A percentile compares a stretch with the other conserved stretches of the same genome.
phyloP scores from a whole-genome alignment of 208 protist species.

The Leishmania turanica region DNA sequence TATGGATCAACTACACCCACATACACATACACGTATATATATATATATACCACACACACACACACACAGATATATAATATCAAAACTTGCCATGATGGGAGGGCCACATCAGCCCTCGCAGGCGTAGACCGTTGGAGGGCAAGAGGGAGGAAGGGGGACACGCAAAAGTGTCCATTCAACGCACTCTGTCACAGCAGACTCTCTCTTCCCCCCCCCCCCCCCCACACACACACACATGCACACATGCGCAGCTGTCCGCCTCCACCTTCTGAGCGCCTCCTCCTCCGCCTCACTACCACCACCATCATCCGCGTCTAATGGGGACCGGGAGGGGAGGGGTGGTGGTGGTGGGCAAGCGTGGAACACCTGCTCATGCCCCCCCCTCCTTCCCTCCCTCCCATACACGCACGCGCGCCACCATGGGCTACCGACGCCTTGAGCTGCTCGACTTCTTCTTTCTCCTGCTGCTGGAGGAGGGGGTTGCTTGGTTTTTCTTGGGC shows the following conservation, averaged over 20 bases:
- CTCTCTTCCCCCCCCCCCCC: background rate
- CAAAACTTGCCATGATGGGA: background rate
- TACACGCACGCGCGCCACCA: background rate
- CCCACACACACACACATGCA: too few species aligned
- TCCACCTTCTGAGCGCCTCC: background rate
- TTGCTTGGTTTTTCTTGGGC: background rate
- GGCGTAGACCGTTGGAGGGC: too few species aligned
- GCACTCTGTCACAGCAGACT: background rate
- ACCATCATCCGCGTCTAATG: background rate
- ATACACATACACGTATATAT: background rate
- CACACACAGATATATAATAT: too few species aligned
- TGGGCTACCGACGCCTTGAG: slow-evolving; percentile 1
- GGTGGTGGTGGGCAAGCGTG: background rate
- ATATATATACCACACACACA: too few species aligned
- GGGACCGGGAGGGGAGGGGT: background rate
- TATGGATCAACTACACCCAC: too few species aligned
- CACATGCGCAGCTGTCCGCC: background rate
- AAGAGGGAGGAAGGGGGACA: background rate
- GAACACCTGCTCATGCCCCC: background rate
- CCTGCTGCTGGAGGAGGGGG: background rate
- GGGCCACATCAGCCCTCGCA: background rate
- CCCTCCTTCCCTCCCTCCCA: background rate
- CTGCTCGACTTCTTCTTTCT: background rate
- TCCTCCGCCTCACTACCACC: background rate
- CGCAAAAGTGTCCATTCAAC: background rate